Conservation (phyloP, 106 monocot genomes). For the Hemerocallis citrina region DNA sequence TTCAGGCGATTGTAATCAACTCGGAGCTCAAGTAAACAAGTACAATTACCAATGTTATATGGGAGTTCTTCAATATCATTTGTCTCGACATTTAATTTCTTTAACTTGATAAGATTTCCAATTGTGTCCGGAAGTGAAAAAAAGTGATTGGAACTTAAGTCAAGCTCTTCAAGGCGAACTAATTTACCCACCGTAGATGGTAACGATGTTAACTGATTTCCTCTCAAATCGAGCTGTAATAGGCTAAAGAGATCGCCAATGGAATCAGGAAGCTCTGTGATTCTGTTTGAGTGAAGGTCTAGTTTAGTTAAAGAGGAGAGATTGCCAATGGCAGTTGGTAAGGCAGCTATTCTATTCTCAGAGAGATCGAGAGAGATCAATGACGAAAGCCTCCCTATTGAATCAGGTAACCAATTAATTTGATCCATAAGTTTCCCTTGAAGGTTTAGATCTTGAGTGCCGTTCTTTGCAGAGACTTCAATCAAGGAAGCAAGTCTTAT, state of each 20-base stretch:
- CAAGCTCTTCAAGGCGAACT: slow-evolving; percentile 31
- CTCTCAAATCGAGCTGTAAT: slow-evolving; percentile 19
- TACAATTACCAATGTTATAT: slow-evolving; percentile 30
- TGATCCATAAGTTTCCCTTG: slow-evolving; percentile 42
- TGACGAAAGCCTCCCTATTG: slow-evolving; percentile 30
- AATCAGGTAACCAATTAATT: slow-evolving; percentile 43
- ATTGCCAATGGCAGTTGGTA: slow-evolving; percentile 27
- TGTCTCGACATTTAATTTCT: slow-evolving; percentile 31
- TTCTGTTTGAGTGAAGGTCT: slow-evolving; percentile 32
- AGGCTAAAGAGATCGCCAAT: slow-evolving; percentile 34
- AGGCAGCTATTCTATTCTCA: slow-evolving; percentile 28
- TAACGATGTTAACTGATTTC: slow-evolving; percentile 28
- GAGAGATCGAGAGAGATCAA: slow-evolving; percentile 34
- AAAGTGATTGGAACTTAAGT: slow-evolving; percentile 35
- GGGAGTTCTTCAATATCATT: slow-evolving; percentile 52
- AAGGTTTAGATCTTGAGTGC: slow-evolving; percentile 25
- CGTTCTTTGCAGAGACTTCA: slow-evolving; percentile 33
- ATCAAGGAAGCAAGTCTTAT: slow-evolving; percentile 33
- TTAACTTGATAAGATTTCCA: slow-evolving; percentile 30
- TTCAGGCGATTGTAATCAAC: slow-evolving; percentile 40
- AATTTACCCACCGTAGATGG: slow-evolving; percentile 37
- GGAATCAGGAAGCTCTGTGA: slow-evolving; percentile 34
- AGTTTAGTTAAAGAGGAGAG: slow-evolving; percentile 32
- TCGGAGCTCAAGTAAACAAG: slow-evolving; percentile 34
- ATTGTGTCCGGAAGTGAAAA: slow-evolving; percentile 21